phyloP scores from a whole-genome alignment of 2,329 filamentous ascomycete genomes.

The Mycosphaerella arachidis region DNA sequence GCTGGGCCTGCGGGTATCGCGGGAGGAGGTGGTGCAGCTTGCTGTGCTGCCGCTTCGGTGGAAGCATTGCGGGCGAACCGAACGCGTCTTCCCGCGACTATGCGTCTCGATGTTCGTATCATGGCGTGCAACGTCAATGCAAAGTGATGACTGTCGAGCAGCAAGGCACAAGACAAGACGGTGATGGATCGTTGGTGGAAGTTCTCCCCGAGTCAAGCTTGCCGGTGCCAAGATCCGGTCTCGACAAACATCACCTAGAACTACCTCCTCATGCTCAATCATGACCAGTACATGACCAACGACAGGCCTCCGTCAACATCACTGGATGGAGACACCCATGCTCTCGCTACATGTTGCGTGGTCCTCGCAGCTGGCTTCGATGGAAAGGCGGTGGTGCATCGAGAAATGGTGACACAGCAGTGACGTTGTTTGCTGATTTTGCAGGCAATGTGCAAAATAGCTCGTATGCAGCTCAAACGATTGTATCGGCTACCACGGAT shows the following conservation, averaged over 20 bases:
- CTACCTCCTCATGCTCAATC: neutral
- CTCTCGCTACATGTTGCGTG: neutral
- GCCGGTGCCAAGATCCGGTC: neutral
- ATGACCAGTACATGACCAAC: neutral
- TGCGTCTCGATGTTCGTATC: neutral
- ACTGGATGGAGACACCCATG: neutral
- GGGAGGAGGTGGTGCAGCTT: neutral
- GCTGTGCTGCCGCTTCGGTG: neutral
- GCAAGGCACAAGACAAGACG: too few species aligned
- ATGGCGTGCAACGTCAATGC: neutral
- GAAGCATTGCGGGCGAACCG: conserved; percentile 1
- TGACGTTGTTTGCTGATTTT: neutral
- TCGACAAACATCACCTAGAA: neutral
- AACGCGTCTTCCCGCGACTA: neutral
- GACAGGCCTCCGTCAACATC: neutral
- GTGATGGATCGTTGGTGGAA: neutral
- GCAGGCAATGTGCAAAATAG: neutral
- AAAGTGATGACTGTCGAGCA: neutral
- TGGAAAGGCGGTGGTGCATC: neutral
- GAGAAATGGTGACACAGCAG: neutral
- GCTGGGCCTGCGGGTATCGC: neutral
- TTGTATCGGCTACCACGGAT: neutral
- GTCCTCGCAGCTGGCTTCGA: neutral
- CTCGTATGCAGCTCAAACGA: neutral
- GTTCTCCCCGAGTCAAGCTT: neutral